phyloP scores from a whole-genome alignment of 176 grass and related monocot species.

The Aegilops bicornis region DNA sequence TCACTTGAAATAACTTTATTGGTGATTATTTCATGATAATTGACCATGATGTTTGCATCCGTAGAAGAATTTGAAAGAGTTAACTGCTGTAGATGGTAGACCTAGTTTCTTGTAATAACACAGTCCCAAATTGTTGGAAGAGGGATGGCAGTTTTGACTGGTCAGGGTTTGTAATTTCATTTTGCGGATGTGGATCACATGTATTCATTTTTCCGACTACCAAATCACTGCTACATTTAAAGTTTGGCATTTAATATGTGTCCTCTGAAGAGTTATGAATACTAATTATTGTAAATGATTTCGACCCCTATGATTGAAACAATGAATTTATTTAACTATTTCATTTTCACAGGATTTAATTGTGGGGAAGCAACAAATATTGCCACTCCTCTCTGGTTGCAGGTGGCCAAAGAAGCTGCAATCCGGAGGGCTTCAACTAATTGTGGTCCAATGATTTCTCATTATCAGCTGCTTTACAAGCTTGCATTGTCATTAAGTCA shows the following conservation, averaged over 20 bases:
- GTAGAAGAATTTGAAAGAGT: background rate
- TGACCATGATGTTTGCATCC: background rate
- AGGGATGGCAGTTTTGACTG: background rate
- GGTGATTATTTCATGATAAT: background rate
- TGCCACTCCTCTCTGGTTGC: constrained; percentile 92
- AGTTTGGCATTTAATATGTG: constrained; percentile 1
- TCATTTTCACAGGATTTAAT: constrained; percentile 73
- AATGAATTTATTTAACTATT: constrained; percentile 38
- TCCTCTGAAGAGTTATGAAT: constrained; percentile 3
- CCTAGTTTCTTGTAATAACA: background rate
- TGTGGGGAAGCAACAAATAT: constrained; percentile 99
- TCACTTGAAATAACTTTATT: background rate
- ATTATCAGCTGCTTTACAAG: constrained; percentile 98
- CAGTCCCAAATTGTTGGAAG: background rate
- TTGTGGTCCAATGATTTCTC: constrained; percentile 95
- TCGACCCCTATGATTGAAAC: constrained; percentile 8
- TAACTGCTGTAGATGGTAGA: background rate
- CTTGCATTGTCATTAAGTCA: constrained; percentile 75
- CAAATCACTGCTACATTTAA: background rate
- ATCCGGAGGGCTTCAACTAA: constrained; percentile 99
- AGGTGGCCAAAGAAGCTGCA: constrained; percentile 98
- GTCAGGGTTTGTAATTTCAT: background rate
- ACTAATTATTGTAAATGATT: constrained; percentile 11
- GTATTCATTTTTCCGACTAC: background rate
- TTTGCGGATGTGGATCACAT: constrained; percentile 11